Evolutionary conservation across 2,329 filamentous ascomycete genomes (phyloP).

Genomic region (Pseudogymnoascus sp.): DNA sequence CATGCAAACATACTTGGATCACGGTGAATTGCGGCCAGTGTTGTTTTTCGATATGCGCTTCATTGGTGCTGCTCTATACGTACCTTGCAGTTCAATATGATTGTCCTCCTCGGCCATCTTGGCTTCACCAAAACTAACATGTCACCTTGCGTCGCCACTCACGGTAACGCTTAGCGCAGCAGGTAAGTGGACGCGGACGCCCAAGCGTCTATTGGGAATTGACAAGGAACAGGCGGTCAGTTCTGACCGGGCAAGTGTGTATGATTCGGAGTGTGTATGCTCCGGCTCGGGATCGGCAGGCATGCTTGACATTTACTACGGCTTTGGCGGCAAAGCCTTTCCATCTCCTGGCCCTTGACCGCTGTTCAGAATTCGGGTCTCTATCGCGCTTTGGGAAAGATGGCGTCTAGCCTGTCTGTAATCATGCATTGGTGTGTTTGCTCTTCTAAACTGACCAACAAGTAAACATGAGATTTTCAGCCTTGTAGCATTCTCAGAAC

Average conservation of each 20-base stretch:
- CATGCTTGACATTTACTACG: background rate
- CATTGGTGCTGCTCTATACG: background rate
- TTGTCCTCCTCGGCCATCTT: background rate
- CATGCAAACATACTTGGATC: background rate
- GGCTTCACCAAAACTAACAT: background rate
- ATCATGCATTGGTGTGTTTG: background rate
- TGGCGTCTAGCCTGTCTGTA: background rate
- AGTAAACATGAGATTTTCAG: background rate
- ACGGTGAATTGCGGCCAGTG: background rate
- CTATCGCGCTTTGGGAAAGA: background rate
- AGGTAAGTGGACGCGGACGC: background rate
- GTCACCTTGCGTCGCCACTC: background rate
- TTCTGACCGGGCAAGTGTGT: background rate
- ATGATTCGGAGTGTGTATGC: background rate
- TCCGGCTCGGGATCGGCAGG: background rate
- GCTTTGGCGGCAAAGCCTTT: background rate
- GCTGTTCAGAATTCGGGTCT: background rate
- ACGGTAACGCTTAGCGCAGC: background rate
- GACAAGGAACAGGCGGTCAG: background rate
- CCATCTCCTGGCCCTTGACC: background rate
- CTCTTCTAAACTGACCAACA: background rate
- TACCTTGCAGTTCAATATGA: background rate
- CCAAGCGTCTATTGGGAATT: background rate
- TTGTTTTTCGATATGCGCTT: background rate
- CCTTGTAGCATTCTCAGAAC: background rate